Base-by-base conservation (phyloP, 1,284 basidiomycete species). In the Cutaneotrichosporon sp. region DNA sequence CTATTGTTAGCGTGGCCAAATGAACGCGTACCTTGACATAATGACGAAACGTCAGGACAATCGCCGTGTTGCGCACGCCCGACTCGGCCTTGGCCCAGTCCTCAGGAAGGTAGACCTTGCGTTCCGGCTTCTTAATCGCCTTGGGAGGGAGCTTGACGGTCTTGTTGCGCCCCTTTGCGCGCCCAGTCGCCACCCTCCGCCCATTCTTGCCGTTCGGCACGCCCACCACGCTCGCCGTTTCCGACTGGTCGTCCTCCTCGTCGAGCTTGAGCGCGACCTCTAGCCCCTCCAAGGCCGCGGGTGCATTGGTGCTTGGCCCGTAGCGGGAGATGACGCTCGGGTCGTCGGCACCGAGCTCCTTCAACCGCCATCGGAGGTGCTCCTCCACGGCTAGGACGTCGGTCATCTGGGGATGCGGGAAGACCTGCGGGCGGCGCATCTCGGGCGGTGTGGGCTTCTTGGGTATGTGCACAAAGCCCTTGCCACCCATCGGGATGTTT, bases 301-400 rank as follows among this genome's bases (percentile, higher is more conserved):
- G 64, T 7, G 68, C 59, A 58, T 77, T 77, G 22, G 66, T 70
- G 43, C 68, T 71, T 4, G 76, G 75, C 22, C 76, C 76, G 64
- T 78, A 78, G 7, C 77, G 67, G 49, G 58, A 61, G 65, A 77
- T 74, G 2, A 77, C 73, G 14, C 72, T 69, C 3, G 73, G 71
- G 67, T 80, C 79, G 11, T 64, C 63, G 20, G 75, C 77, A 2
- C 78, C 79, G 69, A 80, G 72, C 65, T 80, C 77, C 53, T 79
- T 78, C 52, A 80, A 62, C 14, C 79, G 61, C 75, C 78, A 79
- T 31, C 79, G 68, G 11, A 80, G 61, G 50, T 80, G 76, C 63
- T 80, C 79, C 56, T 80, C 79, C 2, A 80, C 79, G 0, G 78
- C 75, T 18, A 80, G 62, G 16, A 80, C 76, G 62, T 80, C 79